Conservation (phyloP, 345 rosid genomes). For the Melaleuca alternifolia region DNA sequence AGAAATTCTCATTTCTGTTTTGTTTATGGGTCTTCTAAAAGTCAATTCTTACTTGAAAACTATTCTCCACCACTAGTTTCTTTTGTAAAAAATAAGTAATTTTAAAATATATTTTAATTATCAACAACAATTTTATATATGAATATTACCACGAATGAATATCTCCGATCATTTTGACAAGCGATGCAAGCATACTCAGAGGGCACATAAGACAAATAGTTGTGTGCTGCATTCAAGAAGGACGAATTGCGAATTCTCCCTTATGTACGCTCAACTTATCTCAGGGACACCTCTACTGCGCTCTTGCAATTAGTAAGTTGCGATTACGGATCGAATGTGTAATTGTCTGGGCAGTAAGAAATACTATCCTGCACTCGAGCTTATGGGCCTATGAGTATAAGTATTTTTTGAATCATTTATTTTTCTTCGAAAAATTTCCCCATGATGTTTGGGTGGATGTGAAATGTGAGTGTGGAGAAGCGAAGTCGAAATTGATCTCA, state of each 20-base stretch:
- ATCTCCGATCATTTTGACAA: too few species aligned
- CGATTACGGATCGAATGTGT: neutral
- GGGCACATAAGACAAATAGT: rapidly evolving
- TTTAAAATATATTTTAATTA: neutral
- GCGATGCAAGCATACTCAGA: neutral
- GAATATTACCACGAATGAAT: rapidly evolving
- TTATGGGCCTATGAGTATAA: too few species aligned
- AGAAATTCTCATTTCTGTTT: neutral
- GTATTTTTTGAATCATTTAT: too few species aligned
- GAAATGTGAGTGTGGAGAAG: neutral
- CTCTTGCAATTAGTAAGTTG: too few species aligned
- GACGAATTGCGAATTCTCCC: neutral
- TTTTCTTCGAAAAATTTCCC: too few species aligned
- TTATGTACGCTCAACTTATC: neutral
- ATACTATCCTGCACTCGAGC: too few species aligned
- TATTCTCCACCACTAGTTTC: rapidly evolving
- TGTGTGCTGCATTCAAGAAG: rapidly evolving
- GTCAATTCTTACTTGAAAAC: neutral
- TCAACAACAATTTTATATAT: neutral
- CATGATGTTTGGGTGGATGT: too few species aligned
- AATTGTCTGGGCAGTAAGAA: too few species aligned
- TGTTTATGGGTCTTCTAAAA: neutral
- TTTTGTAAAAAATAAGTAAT: neutral
- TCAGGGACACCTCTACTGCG: rapidly evolving
- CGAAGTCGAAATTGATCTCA: neutral